These are phyloP conservation scores for Albizia julibrissin DNA, from an alignment of 306 rosid species.

Conservation along the genomic window DNA sequence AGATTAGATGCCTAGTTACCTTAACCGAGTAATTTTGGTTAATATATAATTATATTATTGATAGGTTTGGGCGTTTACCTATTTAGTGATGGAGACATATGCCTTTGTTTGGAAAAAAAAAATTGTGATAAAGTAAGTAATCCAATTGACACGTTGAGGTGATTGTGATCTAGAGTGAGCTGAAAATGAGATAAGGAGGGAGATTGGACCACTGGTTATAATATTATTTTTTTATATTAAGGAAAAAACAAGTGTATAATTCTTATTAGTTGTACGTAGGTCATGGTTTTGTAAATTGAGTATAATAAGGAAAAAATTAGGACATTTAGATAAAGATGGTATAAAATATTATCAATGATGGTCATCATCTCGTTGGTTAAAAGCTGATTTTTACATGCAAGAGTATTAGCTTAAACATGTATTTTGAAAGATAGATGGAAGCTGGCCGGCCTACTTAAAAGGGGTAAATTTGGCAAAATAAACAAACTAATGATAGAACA, in stretches of 20 bases:
- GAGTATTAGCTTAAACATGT: too few relatives aligned
- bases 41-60: neutral
- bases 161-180: neutral
- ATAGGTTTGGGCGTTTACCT: neutral
- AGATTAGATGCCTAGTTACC: neutral
- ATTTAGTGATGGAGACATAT: neutral
- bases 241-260: neutral
- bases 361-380: neutral
- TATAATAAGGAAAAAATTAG: too few relatives aligned
- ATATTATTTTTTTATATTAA: neutral
- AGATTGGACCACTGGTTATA: neutral
- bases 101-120: neutral
- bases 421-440: neutral
- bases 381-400: too few relatives aligned
- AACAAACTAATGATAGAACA: too few relatives aligned
- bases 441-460: too few relatives aligned
- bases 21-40: neutral
- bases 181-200: neutral
- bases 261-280: neutral
- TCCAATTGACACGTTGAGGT: neutral
- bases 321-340: neutral
- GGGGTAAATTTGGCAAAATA: neutral
- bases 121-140: neutral
- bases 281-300: neutral
- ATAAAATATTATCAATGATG: too few relatives aligned